Evolutionary conservation across 2,329 filamentous ascomycete species (phyloP), one percentile per base, ranked within the genome.

Genomic region (Botrytis squamosa): DNA sequence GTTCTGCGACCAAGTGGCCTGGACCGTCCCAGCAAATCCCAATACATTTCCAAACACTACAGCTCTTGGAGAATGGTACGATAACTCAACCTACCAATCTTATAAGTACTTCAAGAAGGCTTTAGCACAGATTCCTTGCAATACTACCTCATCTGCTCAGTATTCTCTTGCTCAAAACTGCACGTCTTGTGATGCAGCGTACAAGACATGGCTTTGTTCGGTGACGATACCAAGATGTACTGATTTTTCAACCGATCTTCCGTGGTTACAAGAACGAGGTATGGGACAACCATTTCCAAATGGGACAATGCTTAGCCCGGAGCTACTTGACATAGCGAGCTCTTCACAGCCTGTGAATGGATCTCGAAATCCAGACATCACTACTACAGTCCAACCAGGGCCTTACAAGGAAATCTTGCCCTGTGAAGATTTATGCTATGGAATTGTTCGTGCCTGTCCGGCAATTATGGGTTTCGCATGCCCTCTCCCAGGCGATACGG

Each of bases 331-430:
- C 8, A 70, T 77, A 3, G 74, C 73, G 29, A 77, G 76, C 38
- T 64, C 77, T 67, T 73, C 80, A 36, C 36, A 72, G 38, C 64
- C 72, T 57, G 84, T 83, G 71, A 90, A 87, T 73, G 82, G 84
- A 14, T 93, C 91, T 20, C 88, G 95, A 29, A 95, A 94, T 79
- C 80, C 86, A 0, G 83, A 88, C 66, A 96, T 98, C 77, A 94
- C 98, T 79, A 78, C 85, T 3, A 77, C 84, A 1, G 89, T 98
- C 74, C 83, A 86, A 75, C 95, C 96, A 0, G 96, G 96, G 0
- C 96, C 96, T 0, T 98, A 99, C 83, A 97, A 95, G 81, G 96
- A 99, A 84, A 85, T 98, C 33, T 84, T 97, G 14, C 96, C 96
- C 0, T 98, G 95, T 80, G 89, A 93, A 75, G 92, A 97, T 76